These are phyloP conservation scores for Suillus occidentalis DNA, from an alignment of 768 basidiomycete species.

Conservation along the genomic window DNA sequence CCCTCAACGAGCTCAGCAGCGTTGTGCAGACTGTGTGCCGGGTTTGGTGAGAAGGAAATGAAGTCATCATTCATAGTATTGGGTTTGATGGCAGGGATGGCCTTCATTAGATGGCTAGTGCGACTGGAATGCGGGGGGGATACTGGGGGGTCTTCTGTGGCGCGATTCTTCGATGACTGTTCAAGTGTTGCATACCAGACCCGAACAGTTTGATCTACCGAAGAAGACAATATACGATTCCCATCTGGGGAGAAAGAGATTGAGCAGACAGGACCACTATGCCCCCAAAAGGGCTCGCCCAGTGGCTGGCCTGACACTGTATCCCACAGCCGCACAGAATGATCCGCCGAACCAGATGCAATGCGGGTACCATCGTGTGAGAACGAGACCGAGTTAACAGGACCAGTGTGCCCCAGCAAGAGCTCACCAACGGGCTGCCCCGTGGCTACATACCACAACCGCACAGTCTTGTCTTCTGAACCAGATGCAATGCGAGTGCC, in stretches of 20 bases:
- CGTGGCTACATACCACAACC: slow-evolving; percentile 13
- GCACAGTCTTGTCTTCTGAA: slow-evolving; percentile 11
- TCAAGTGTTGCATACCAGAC: slow-evolving; percentile 2
- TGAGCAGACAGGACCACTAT: neutral
- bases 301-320: neutral
- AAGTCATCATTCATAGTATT: neutral
- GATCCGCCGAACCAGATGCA: slow-evolving; percentile 11
- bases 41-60: slow-evolving; percentile 2
- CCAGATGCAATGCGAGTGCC: slow-evolving; percentile 6
- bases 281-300: slow-evolving; percentile 1
- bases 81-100: neutral
- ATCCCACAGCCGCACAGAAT: slow-evolving; percentile 11
- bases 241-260: slow-evolving; percentile 7
- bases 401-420: slow-evolving; percentile 12
- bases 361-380: slow-evolving; percentile 17
- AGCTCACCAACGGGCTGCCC: slow-evolving; percentile 7
- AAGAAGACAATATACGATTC: neutral
- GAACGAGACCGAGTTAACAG: slow-evolving; percentile 14
- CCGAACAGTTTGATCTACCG: slow-evolving; percentile 7
- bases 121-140: neutral
- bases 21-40: neutral
- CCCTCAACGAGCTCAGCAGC: neutral
- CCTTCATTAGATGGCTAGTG: neutral
- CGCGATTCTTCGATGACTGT: neutral
- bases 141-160: neutral